phyloP scores from a whole-genome alignment of 2,329 filamentous ascomycete species.

The Penicillium sclerotigenum region DNA sequence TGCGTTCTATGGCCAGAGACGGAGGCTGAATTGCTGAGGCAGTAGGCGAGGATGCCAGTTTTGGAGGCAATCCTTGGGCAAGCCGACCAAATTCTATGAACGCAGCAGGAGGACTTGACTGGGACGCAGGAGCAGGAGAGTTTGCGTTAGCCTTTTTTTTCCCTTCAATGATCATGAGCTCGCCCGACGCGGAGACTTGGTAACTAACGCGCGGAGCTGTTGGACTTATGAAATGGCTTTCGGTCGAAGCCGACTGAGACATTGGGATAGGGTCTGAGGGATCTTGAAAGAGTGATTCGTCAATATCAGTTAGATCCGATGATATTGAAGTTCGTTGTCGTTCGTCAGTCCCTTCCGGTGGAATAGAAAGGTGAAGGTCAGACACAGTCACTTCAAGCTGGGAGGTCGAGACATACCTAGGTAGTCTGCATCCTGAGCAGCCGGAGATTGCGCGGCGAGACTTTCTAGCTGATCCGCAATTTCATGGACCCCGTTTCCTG shows the following conservation, averaged over 20 bases:
- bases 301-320: background rate
- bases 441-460: background rate
- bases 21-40: background rate
- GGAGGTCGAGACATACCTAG: background rate
- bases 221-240: background rate
- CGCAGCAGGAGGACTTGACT: background rate
- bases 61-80: background rate
- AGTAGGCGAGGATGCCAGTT: background rate
- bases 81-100: background rate
- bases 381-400: background rate
- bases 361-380: background rate
- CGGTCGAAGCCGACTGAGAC: background rate
- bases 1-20: background rate
- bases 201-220: background rate
- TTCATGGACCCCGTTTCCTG: background rate
- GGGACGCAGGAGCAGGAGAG: too few relatives aligned
- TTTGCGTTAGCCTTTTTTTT: too few relatives aligned
- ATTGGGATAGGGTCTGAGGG: background rate
- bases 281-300: background rate
- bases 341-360: background rate
- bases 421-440: too few relatives aligned
- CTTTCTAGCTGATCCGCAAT: background rate
- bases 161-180: background rate
- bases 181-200: background rate
- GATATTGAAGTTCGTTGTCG: too few relatives aligned